Base-by-base conservation (phyloP, 2,329 filamentous ascomycete genomes). In the Microcyclospora pomicola region DNA sequence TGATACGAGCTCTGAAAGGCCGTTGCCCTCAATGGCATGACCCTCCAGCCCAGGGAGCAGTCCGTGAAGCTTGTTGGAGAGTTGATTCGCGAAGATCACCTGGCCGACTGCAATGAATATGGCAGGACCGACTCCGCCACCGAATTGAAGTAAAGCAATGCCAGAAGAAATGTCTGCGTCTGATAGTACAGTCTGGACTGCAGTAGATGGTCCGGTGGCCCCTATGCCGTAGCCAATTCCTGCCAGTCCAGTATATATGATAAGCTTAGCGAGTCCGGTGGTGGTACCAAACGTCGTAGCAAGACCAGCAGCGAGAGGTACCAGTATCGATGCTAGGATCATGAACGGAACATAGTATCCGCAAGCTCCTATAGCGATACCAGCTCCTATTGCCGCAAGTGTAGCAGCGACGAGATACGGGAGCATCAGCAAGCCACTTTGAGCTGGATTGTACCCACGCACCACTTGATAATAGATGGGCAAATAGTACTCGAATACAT, bases 91-190 rank as follows among this genome's bases (percentile, higher is more conserved):
- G 37, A 54, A 42, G 33, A 54, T 40, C 15, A 50, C 52, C 46
- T 68, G 62, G 1, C 53, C 58, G 9, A 61, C 59, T n/a, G 61
- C 58, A 33, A 66, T 52, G 40, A 62, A 63, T 29, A 69, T 48
- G 5, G 62, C 58, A 6, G 62, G 62, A 12, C 59, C 59, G n/a
- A 63, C 46, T 14, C 59, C 61, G 42, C 67, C 61, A 42, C 58
- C 49, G 49, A 67, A 64, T 32, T 65, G 49, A 9, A 62, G 50
- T n/a, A 66, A 46, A 1, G 62, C 53, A 3, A 60, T 59, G 15
- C 56, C 59, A 5, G 55, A 52, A 0, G 60, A 53, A 5, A 67
- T 53, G 32, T 67, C 64, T 11, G 52, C 48, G 1, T 51, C 42
- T 6, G 49, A 37, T 0, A 64, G 55, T 2, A 54, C 44, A 2